These are phyloP conservation scores for Aspergillus bombycis DNA, from an alignment of 2,329 filamentous ascomycete genomes.

Conservation along the genomic window DNA sequence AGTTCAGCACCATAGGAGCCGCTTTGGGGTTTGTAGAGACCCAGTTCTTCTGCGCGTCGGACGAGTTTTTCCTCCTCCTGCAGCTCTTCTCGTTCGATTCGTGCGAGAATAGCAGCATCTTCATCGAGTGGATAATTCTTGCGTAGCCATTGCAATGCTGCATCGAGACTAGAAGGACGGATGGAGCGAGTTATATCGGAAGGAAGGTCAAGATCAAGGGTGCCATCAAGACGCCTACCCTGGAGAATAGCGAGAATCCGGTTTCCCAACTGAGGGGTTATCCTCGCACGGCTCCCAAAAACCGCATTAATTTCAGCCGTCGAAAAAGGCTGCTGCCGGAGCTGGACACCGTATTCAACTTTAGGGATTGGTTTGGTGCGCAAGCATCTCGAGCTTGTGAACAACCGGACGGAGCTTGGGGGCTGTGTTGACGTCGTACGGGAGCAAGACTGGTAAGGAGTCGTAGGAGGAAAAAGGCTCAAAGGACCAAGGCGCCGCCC, in stretches of 20 bases:
- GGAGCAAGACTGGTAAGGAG: not conserved
- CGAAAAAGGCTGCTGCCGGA: conserved; percentile 35
- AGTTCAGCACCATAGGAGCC: conserved; percentile 46
- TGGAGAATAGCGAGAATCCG: conserved; percentile 46
- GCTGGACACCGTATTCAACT: conserved; percentile 31
- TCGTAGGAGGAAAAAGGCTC: not conserved
- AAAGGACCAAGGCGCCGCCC: conserved; percentile 18
- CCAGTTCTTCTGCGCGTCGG: conserved; percentile 42
- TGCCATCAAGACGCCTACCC: conserved; percentile 47
- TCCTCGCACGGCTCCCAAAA: conserved; percentile 33
- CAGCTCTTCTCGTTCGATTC: conserved; percentile 45
- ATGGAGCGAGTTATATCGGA: conserved; percentile 39
- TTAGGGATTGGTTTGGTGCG: conserved; percentile 17
- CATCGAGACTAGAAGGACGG: conserved; percentile 37
- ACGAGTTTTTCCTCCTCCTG: conserved; percentile 42
- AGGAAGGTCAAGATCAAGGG: conserved; percentile 49
- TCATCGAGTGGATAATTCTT: conserved; percentile 49
- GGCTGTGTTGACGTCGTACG: not conserved
- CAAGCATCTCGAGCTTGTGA: conserved; percentile 26
- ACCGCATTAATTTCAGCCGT: conserved; percentile 38
- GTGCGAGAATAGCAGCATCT: conserved; percentile 51
- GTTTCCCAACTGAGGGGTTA: conserved; percentile 39
- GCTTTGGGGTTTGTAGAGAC: conserved; percentile 49
- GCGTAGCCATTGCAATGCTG: conserved; percentile 47
- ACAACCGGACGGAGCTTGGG: conserved; percentile 12